Evolutionary conservation across 352 stramenopile genomes (phyloP), one percentile per base, ranked within the genome.

Genomic region (Saprolegnia diclina): DNA sequence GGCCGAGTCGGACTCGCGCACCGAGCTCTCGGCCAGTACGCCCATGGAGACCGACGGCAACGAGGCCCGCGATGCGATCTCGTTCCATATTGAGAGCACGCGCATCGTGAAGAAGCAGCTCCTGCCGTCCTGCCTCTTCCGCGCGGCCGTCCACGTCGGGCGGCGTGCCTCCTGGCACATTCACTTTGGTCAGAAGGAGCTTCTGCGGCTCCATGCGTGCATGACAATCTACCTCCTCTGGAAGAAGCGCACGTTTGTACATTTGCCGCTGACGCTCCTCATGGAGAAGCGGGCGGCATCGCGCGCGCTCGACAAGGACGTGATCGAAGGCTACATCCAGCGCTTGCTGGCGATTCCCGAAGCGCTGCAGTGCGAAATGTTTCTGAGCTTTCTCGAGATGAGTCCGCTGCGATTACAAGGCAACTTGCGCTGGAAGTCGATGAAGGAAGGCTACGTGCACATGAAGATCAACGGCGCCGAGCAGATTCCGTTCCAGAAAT

Each of bases 391-490:
- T 50, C 65, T 94, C 22, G 87, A 93, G 59, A 82, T 93, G 22
- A 91, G 82, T 44, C 83, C 87, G 50, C 90, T 83, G 21, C 81
- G 87, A 3, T 77, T 84, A 26, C 88, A 90, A 82, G 74, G 85
- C 26, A 86, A 86, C 1, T 83, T 83, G 24, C 63, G 63, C 16
- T 40, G 42, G 26, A 21, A 61, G 11, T 92, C 84, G 32, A 66
- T 92, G 21, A 94, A 94, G 37, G 87, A 94, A 73, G 87, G 87
- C 18, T 94, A 94, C 70, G 87, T 92, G 55, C 87, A 94, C 76
- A 92, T 94, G 87, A 85, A 86, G 74, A 90, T 92, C 65, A 94
- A 92, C 72, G 87, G 87, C 64, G 78, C 87, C 52, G 91, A 93
- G 67, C 87, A 94, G 64, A 63, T 94, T 50, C 87, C 87, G 61